Conservation (phyloP, 225 moss, liverwort and hornwort species). For the Climacium dendroides region DNA sequence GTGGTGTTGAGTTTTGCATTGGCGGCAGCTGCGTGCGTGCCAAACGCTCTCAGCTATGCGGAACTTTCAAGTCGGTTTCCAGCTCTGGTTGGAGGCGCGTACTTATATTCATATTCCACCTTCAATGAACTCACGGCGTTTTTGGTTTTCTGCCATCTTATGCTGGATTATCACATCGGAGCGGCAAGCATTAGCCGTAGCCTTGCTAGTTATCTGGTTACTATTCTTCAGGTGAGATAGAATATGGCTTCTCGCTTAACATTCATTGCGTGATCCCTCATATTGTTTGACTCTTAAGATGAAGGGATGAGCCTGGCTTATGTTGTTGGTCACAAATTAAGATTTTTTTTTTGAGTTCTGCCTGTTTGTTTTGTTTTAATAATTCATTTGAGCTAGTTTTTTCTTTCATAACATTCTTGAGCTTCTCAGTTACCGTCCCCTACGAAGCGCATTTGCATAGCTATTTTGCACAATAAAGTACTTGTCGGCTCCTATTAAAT, state of each 20-base stretch:
- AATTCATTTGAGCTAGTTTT: neutral
- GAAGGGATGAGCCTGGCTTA: neutral
- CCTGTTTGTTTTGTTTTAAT: neutral
- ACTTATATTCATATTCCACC: slow-evolving; percentile 75
- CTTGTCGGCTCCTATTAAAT: neutral
- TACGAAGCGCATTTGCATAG: neutral
- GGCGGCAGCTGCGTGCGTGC: slow-evolving; percentile 80
- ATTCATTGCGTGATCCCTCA: neutral
- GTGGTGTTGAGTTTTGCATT: slow-evolving; percentile 80
- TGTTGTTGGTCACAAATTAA: neutral
- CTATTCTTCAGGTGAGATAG: slow-evolving; percentile 48
- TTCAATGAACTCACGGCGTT: slow-evolving; percentile 96
- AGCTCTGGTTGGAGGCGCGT: slow-evolving; percentile 92
- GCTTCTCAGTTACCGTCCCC: neutral
- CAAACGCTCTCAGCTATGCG: slow-evolving; percentile 88
- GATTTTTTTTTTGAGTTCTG: neutral
- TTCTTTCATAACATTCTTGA: neutral
- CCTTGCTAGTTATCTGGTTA: slow-evolving; percentile 81
- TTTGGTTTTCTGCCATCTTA: slow-evolving; percentile 79
- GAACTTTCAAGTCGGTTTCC: slow-evolving; percentile 89
- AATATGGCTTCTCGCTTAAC: neutral
- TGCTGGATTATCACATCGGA: slow-evolving; percentile 97
- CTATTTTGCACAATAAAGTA: neutral
- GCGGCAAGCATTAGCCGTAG: slow-evolving; percentile 93
- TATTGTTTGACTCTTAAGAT: neutral